phyloP scores from a whole-genome alignment of 2,329 filamentous ascomycete species.

The Penicillium vulpinum region DNA sequence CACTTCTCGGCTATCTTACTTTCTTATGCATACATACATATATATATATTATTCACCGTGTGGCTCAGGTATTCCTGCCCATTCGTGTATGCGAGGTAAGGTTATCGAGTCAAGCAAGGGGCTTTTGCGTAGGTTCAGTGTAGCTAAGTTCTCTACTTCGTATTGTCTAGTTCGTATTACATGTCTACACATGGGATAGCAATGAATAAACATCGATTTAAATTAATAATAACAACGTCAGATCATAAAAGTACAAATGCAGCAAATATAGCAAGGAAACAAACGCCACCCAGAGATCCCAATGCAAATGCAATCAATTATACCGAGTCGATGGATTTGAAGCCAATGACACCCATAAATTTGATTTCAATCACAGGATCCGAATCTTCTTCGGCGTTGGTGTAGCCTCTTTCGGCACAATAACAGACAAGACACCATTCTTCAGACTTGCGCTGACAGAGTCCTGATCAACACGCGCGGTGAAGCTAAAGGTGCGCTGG shows the following conservation, averaged over 20 bases:
- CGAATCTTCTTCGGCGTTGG: conserved; percentile 54
- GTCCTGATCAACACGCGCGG: conserved; percentile 58
- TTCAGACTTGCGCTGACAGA: conserved; percentile 59
- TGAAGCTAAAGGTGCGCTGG: conserved; percentile 58
- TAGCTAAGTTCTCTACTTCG: not conserved
- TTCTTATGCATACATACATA: not conserved
- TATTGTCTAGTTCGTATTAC: conserved; percentile 3
- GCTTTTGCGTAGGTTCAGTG: not conserved
- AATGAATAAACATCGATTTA: not conserved
- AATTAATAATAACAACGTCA: not conserved
- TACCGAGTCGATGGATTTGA: not conserved
- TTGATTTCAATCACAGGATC: conserved; percentile 47
- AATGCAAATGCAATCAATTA: conserved; percentile 9
- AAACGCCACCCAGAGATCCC: not conserved
- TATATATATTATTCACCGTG: not conserved
- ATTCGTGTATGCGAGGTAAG: not conserved
- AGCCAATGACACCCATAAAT: not conserved
- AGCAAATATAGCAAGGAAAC: not conserved
- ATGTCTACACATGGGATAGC: not conserved
- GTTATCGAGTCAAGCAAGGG: conserved; percentile 4
- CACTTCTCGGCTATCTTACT: not conserved
- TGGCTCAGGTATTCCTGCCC: not conserved
- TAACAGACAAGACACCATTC: conserved; percentile 58
- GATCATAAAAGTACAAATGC: not conserved
- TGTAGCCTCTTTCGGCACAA: conserved; percentile 56